Percentiles rank a stretch among this genome's conserved stretches.
phyloP scores from a whole-genome alignment of 805 yeast genomes.

The Suhomyces prunicola region DNA sequence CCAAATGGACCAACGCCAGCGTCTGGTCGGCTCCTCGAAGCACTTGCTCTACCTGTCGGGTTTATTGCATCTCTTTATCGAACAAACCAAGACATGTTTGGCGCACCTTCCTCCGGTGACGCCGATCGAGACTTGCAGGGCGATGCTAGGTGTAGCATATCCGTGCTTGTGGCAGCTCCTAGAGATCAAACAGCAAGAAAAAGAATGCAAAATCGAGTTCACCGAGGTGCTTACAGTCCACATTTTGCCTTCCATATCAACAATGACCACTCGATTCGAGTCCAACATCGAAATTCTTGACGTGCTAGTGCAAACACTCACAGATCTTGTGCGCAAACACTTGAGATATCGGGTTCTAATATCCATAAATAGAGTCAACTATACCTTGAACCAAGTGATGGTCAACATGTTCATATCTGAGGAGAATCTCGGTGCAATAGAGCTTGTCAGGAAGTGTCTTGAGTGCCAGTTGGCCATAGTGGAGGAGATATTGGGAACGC shows the following conservation, averaged over 20 bases:
- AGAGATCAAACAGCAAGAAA: constrained; percentile 1
- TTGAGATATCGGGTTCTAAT: constrained; percentile 17
- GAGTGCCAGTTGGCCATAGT: constrained; percentile 21
- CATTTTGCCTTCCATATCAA: constrained; percentile 20
- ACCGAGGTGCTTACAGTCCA: constrained; percentile 23
- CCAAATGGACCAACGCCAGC: neutral
- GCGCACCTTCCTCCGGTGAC: constrained; percentile 29
- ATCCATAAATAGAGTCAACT: constrained; percentile 27
- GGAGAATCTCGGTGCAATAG: constrained; percentile 11
- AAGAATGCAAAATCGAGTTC: neutral
- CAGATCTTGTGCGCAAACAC: constrained; percentile 2
- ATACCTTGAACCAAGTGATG: constrained; percentile 28
- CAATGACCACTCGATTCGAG: constrained; percentile 11
- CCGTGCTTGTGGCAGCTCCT: constrained; percentile 14
- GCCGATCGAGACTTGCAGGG: constrained; percentile 17
- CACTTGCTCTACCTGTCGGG: constrained; percentile 22
- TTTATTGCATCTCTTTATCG: constrained; percentile 23
- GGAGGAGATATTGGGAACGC: constrained; percentile 7
- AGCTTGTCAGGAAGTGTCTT: constrained; percentile 16
- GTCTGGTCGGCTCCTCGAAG: neutral
- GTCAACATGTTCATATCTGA: constrained; percentile 28
- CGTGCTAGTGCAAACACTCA: constrained; percentile 17
- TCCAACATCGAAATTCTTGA: constrained; percentile 9
- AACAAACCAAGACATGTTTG: constrained; percentile 21
- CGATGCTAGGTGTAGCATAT: constrained; percentile 22